A percentile compares a stretch with the other conserved stretches of the same genome.
Conservation (phyloP, 129 eudicot genomes). For the Flaveria trinervia region DNA sequence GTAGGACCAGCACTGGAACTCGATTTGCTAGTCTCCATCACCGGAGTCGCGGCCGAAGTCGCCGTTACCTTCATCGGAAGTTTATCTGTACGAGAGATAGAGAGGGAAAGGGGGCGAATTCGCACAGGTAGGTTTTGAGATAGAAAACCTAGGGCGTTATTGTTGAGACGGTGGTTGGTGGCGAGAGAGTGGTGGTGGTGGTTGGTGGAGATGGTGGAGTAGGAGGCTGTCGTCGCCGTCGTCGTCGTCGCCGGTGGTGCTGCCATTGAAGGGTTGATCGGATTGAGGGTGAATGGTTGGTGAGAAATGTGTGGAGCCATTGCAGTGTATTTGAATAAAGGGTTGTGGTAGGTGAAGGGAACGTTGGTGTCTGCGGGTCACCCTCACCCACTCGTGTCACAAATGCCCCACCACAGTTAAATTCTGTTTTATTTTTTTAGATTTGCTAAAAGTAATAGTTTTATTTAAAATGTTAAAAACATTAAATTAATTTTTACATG, state of each 20-base stretch:
- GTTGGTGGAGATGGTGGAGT: background rate
- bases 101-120: background rate
- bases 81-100: background rate
- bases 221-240: background rate
- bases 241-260: conserved; percentile 23
- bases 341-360: conserved; percentile 25
- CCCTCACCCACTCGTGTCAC: background rate
- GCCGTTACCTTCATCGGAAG: conserved; percentile 24
- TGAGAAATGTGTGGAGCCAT: conserved; percentile 17
- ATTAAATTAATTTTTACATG: too few relatives aligned
- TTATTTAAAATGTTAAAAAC: too few relatives aligned
- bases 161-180: background rate
- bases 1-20: conserved; percentile 41
- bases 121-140: background rate
- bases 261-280: conserved; percentile 17
- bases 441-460: too few relatives aligned
- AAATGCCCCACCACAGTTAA: too few relatives aligned
- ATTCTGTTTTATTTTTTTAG: too few relatives aligned
- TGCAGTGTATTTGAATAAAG: conserved; percentile 16
- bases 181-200: background rate
- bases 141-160: background rate
- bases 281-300: conserved; percentile 16
- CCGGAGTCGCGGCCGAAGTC: conserved; percentile 40
- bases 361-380: background rate
- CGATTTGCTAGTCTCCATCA: conserved; percentile 38